These are phyloP conservation scores for Pezicula radicicola DNA, from an alignment of 2,329 filamentous ascomycete genomes.

Conservation along the genomic window DNA sequence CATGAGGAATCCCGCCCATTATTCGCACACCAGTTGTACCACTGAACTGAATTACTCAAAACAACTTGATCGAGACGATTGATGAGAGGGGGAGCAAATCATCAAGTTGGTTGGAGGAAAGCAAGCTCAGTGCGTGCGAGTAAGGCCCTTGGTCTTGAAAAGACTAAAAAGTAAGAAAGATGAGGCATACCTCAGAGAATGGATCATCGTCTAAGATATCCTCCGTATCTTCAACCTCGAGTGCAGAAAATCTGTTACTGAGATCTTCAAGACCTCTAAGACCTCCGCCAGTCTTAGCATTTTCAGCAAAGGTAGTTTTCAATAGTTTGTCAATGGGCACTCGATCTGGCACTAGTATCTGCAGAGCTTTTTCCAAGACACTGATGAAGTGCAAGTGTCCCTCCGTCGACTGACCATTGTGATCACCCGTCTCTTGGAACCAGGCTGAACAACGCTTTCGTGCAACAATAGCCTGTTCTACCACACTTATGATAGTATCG, in stretches of 20 bases:
- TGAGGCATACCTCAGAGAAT: too few relatives aligned
- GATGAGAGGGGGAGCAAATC: too few relatives aligned
- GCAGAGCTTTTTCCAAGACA: background rate
- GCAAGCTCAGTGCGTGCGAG: too few relatives aligned
- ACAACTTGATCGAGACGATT: too few relatives aligned
- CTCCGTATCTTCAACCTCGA: conserved; percentile 1
- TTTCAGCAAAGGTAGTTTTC: too few relatives aligned
- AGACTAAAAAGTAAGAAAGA: too few relatives aligned
- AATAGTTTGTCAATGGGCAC: background rate
- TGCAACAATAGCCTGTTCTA: conserved; percentile 7
- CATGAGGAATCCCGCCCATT: too few relatives aligned
- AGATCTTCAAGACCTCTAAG: background rate
- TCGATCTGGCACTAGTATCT: background rate
- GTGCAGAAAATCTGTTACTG: conserved; percentile 1
- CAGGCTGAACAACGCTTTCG: conserved; percentile 10
- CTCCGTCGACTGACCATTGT: conserved; percentile 1
- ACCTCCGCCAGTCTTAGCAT: too few relatives aligned
- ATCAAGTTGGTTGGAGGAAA: too few relatives aligned
- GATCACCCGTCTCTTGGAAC: conserved; percentile 4
- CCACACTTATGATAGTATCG: background rate
- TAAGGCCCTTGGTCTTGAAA: too few relatives aligned
- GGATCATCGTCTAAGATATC: background rate
- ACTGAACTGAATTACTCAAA: too few relatives aligned
- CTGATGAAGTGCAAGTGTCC: conserved; percentile 3
- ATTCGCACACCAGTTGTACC: too few relatives aligned